Evolutionary conservation across 2,329 filamentous ascomycete species (phyloP), one percentile per base, ranked within the genome.

Genomic region (Fusarium coicis): DNA sequence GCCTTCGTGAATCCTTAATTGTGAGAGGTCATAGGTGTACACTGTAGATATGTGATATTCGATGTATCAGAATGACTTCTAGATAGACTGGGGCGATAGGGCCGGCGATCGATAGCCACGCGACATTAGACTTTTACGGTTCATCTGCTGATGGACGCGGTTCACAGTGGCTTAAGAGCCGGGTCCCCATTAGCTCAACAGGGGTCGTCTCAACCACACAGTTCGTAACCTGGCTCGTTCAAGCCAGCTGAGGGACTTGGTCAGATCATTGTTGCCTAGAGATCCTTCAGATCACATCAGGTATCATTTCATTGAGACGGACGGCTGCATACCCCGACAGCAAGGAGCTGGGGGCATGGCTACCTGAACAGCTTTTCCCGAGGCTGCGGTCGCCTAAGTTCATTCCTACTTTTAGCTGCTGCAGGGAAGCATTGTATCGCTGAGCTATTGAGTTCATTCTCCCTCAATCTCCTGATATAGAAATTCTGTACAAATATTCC

Each of bases 291-390:
- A 56, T 44, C 18, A 43, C 26, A 50, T 54, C 53, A 62, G 47
- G 36, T 71, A 39, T 47, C 26, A 63, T 49, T 46, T 40, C 30
- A 65, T 62, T 44, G 34, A 52, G 54, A 55, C 68, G 76, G 76
- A 62, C 75, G 60, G 64, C 63, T 77, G 70, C 76, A 77, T 74
- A 73, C 70, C 74, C 74, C 63, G 63, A 53, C 65, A 53, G 68
- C 66, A 64, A 67, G 70, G 74, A 56, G 54, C 55, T 37, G 34
- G 54, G 63, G 63, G 49, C 56, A 52, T 49, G 30, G 30, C 44
- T 39, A 66, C 56, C 54, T 54, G 36, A 34, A 52, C 37, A 67
- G 47, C 39, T 54, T 55, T 56, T 68, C 63, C 74, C 66, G 70
- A 64, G 63, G 66, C 66, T 71, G 43, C 55, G 73, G 67, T 73